Conservation (phyloP, 805 yeast genomes). For the Candida michaelii region DNA sequence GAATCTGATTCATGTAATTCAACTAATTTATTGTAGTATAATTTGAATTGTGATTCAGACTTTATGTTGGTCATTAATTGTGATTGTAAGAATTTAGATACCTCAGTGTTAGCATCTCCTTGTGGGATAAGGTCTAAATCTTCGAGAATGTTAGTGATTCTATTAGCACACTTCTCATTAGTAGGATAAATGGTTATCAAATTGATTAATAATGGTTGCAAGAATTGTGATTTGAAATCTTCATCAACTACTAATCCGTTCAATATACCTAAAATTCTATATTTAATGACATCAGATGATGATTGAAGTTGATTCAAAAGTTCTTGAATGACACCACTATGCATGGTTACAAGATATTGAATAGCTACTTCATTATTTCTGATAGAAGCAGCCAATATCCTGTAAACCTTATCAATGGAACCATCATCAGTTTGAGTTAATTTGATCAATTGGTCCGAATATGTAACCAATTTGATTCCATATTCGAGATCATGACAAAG, state of each 20-base stretch:
- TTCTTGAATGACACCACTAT: conserved; percentile 18
- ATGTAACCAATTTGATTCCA: conserved; percentile 37
- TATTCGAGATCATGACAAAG: conserved; percentile 65
- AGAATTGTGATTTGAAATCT: conserved; percentile 30
- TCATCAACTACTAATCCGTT: conserved; percentile 43
- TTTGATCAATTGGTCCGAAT: conserved; percentile 21
- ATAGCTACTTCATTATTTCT: conserved; percentile 73
- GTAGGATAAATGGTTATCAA: conserved; percentile 28
- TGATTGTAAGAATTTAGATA: conserved; percentile 38
- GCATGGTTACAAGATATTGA: conserved; percentile 29
- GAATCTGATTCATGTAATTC: conserved; percentile 32
- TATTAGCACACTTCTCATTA: conserved; percentile 27
- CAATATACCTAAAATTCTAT: conserved; percentile 52
- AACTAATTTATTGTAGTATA: conserved; percentile 36
- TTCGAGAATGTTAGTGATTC: conserved; percentile 47
- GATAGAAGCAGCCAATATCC: conserved; percentile 64
- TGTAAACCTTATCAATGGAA: conserved; percentile 47
- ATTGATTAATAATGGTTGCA: conserved; percentile 24
- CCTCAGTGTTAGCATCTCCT: conserved; percentile 12
- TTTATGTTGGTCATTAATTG: conserved; percentile 21
- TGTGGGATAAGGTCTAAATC: conserved; percentile 35
- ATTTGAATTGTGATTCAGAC: conserved; percentile 39
- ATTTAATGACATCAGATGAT: conserved; percentile 36
- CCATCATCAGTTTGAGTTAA: not conserved
- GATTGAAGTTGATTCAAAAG: conserved; percentile 18